phyloP scores from a whole-genome alignment of 805 yeast species.

The Saccharomycopsis sp. region DNA sequence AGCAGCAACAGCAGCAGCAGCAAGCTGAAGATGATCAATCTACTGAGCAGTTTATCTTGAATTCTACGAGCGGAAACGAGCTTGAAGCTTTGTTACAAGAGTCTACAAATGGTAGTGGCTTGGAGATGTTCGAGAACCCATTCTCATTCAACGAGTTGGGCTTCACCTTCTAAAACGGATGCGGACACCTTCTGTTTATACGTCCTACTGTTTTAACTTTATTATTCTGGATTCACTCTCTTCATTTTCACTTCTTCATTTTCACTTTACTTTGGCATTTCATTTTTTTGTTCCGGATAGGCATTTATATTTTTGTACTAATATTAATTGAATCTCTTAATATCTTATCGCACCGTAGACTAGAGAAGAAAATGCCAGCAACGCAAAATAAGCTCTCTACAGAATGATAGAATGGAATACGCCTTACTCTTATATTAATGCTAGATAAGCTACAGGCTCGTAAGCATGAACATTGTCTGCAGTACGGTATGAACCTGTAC shows the following conservation, averaged over 20 bases:
- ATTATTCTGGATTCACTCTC: background rate
- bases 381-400: too few relatives aligned
- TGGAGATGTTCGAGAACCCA: constrained; percentile 4
- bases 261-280: background rate
- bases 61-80: background rate
- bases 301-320: background rate
- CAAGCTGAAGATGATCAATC: background rate
- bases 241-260: constrained; percentile 1
- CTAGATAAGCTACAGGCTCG: too few relatives aligned
- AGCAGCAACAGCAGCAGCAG: constrained; percentile 1
- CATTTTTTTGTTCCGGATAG: background rate
- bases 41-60: background rate
- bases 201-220: background rate
- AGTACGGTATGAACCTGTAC: too few relatives aligned
- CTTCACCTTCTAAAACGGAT: background rate
- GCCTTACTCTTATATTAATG: too few relatives aligned
- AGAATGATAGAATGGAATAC: too few relatives aligned
- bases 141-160: constrained; percentile 1
- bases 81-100: background rate
- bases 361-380: too few relatives aligned
- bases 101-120: background rate
- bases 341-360: too few relatives aligned
- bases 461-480: too few relatives aligned
- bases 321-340: too few relatives aligned
- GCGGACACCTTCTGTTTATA: background rate